Percentiles rank a stretch among this genome's conserved stretches.
Evolutionary conservation across 805 yeast genomes (phyloP).

Genomic region (Priceomyces melissophilus): DNA sequence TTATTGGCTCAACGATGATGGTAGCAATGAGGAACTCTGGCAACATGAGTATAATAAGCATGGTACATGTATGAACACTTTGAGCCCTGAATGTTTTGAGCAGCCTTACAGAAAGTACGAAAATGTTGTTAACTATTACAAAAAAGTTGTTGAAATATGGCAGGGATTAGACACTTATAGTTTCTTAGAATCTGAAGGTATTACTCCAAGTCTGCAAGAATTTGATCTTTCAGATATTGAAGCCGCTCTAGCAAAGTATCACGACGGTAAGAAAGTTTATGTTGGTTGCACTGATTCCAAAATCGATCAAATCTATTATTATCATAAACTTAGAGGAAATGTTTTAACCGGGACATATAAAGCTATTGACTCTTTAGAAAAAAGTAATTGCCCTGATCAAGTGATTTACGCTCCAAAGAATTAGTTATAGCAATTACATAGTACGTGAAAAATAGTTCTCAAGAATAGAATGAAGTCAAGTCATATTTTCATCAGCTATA

Average conservation of each 20-base stretch:
- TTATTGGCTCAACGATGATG: conserved; percentile 73
- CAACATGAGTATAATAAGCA: conserved; percentile 91
- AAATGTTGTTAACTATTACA: conserved; percentile 47
- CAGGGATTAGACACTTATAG: conserved; percentile 53
- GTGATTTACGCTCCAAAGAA: conserved; percentile 15
- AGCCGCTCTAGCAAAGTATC: conserved; percentile 47
- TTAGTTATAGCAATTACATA: too few relatives aligned
- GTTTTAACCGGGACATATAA: conserved; percentile 56
- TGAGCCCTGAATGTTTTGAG: conserved; percentile 68
- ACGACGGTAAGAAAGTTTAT: conserved; percentile 53
- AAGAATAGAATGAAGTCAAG: background rate
- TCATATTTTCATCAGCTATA: background rate
- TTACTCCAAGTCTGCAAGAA: conserved; percentile 59
- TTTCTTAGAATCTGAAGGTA: conserved; percentile 65
- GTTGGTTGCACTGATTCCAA: conserved; percentile 54
- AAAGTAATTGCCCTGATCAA: conserved; percentile 59
- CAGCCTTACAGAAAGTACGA: conserved; percentile 18
- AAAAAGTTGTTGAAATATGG: conserved; percentile 21
- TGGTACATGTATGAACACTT: conserved; percentile 85
- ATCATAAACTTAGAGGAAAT: conserved; percentile 71
- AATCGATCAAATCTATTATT: conserved; percentile 75
- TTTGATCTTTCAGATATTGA: conserved; percentile 57
- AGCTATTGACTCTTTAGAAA: conserved; percentile 56
- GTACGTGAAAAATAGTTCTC: too few relatives aligned
- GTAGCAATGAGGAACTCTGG: conserved; percentile 71